Base-by-base conservation (phyloP, 495 filamentous ascomycete genomes). In the Bombardia bombarda region DNA sequence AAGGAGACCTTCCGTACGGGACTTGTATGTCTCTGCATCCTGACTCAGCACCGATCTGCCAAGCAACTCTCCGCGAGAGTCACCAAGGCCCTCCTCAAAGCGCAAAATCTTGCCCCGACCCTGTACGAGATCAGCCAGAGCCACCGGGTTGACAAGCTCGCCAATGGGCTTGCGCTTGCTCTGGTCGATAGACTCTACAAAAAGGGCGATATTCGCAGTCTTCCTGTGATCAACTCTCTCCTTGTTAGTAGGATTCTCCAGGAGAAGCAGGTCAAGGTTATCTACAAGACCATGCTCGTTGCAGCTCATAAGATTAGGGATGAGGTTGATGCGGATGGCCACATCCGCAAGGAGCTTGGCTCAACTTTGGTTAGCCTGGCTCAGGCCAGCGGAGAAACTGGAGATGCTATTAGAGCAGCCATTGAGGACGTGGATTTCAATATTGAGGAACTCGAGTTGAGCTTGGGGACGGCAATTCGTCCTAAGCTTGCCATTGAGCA, bases 1-100 rank as follows among this genome's bases (percentile, higher is more conserved):
- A 53, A 66, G 19, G 85, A 86, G 34, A 90, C 83, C 0, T 51
- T 77, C 3, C 72, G 76, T 13, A 75, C 84, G 2, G 87, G 84
- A n/a, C 67, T 97, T 16, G 76, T 87, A 18, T 93, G 87, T 51
- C 58, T 96, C 16, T 78, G 83, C 22, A 77, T 93, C 23, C 60
- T 97, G 20, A 82, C 88, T 2, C 80, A 95, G 50, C 77, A 86
- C 50, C 70, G 80, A 47, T 75, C 73, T 4, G 71, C 69, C 17
- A 86, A 80, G 58, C 74, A 81, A 26, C 63, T 94, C 17, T 81
- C 90, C 0, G 74, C 72, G 46, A 69, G 75, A 38, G 78, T 90
- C 13, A 75, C 82, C 40, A 84, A 77, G 57, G 77, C 79, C 2
- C 55, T 96, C 9, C 56, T 86, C 32, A 81, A 80, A 28, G 53